Evolutionary conservation across 352 stramenopile genomes (phyloP).

Genomic region (Phytophthora citricola): DNA sequence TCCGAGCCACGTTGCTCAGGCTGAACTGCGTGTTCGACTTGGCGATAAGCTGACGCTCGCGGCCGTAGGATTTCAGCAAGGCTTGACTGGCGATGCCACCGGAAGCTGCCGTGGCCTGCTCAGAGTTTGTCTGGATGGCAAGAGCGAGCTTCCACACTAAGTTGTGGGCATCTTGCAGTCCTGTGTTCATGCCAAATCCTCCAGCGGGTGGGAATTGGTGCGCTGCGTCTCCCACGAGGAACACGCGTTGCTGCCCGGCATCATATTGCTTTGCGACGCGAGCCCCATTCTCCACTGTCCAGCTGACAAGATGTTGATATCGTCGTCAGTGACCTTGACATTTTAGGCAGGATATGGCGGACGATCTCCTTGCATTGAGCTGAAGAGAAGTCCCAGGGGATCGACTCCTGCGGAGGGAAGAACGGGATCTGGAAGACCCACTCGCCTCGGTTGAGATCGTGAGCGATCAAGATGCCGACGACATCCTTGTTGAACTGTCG

Average conservation of each 20-base stretch:
- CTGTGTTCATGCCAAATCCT: conserved; percentile 94
- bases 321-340: conserved; percentile 30
- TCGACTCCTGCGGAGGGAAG: conserved; percentile 88
- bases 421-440: conserved; percentile 95
- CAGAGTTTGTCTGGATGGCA: conserved; percentile 44
- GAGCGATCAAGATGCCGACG: conserved; percentile 93
- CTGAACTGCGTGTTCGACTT: conserved; percentile 85
- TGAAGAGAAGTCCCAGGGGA: conserved; percentile 67
- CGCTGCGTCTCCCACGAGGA: conserved; percentile 92
- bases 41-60: conserved; percentile 76
- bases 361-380: conserved; percentile 66
- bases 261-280: conserved; percentile 91
- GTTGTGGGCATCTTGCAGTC: conserved; percentile 93
- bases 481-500: conserved; percentile 81
- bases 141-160: conserved; percentile 92
- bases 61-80: conserved; percentile 82
- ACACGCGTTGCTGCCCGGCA: conserved; percentile 59
- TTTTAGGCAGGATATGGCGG: conserved; percentile 51
- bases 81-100: conserved; percentile 17
- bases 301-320: conserved; percentile 85
- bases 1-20: conserved; percentile 87
- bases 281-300: conserved; percentile 94
- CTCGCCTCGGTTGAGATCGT: conserved; percentile 88
- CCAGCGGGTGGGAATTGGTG: conserved; percentile 94
- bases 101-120: not conserved